These are phyloP conservation scores for Colletotrichum ledebouriae DNA, from an alignment of 2,329 filamentous ascomycete genomes.

Conservation along the genomic window DNA sequence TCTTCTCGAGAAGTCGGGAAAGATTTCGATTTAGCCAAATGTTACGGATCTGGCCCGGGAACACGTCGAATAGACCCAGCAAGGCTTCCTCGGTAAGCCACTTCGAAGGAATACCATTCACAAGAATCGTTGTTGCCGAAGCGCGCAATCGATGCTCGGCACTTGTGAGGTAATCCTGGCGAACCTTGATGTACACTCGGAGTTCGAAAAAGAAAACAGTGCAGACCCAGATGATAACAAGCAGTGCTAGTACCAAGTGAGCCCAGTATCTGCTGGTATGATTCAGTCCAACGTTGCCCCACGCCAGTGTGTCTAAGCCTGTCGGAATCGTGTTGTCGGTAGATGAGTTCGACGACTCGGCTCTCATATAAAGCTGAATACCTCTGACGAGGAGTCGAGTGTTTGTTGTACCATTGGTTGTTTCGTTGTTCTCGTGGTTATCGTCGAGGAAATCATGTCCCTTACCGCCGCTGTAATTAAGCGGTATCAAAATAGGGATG, in stretches of 20 bases:
- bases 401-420: conserved; percentile 7
- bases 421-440: neutral
- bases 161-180: conserved; percentile 94
- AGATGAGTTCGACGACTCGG: conserved; percentile 47
- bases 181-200: conserved; percentile 88
- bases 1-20: conserved; percentile 85
- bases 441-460: conserved; percentile 65
- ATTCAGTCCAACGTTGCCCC: conserved; percentile 82
- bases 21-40: conserved; percentile 97
- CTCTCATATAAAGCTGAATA: conserved; percentile 48
- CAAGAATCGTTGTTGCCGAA: conserved; percentile 94
- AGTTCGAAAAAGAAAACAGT: conserved; percentile 89
- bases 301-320: conserved; percentile 86
- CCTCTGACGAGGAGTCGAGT: conserved; percentile 26
- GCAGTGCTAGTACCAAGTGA: conserved; percentile 83
- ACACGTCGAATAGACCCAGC: conserved; percentile 90
- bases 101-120: conserved; percentile 89
- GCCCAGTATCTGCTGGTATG: conserved; percentile 83
- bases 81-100: conserved; percentile 90
- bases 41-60: conserved; percentile 93
- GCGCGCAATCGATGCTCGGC: conserved; percentile 94
- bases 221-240: conserved; percentile 87
- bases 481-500: conserved; percentile 85
- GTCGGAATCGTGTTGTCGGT: conserved; percentile 49
- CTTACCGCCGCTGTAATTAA: conserved; percentile 82